Evolutionary conservation across 129 eudicot genomes (phyloP).

Genomic region (Escallonia rubra): DNA sequence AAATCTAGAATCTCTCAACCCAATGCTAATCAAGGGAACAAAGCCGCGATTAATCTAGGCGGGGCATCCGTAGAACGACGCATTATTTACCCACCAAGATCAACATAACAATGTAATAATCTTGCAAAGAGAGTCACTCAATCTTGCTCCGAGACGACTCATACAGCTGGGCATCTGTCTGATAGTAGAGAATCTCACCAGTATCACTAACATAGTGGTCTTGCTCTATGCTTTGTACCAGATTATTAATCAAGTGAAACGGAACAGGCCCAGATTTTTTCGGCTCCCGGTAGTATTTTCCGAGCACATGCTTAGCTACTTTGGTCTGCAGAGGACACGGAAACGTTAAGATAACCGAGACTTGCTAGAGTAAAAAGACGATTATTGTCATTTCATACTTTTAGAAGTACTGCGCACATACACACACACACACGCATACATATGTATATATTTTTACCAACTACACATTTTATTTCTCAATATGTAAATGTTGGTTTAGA

Average conservation of each 20-base stretch:
- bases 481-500: too few relatives aligned
- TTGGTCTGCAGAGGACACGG: conserved; percentile 32
- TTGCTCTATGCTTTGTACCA: conserved; percentile 46
- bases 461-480: too few relatives aligned
- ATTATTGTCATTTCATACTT: too few relatives aligned
- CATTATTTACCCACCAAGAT: background rate
- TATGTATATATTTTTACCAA: too few relatives aligned
- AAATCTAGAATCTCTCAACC: background rate
- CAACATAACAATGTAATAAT: background rate
- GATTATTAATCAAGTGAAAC: conserved; percentile 43
- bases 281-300: conserved; percentile 68
- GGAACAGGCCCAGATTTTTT: conserved; percentile 62
- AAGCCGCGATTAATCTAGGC: background rate
- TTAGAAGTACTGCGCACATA: too few relatives aligned
- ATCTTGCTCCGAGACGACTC: conserved; percentile 9
- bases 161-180: conserved; percentile 34
- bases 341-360: background rate
- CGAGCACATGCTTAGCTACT: conserved; percentile 61
- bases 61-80: background rate
- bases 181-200: conserved; percentile 69
- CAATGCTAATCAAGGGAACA: background rate
- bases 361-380: background rate
- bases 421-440: too few relatives aligned
- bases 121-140: background rate
- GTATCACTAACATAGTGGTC: conserved; percentile 76